These are phyloP conservation scores for Fomes fomentarius DNA, from an alignment of 1,284 basidiomycete genomes.

Conservation along the genomic window DNA sequence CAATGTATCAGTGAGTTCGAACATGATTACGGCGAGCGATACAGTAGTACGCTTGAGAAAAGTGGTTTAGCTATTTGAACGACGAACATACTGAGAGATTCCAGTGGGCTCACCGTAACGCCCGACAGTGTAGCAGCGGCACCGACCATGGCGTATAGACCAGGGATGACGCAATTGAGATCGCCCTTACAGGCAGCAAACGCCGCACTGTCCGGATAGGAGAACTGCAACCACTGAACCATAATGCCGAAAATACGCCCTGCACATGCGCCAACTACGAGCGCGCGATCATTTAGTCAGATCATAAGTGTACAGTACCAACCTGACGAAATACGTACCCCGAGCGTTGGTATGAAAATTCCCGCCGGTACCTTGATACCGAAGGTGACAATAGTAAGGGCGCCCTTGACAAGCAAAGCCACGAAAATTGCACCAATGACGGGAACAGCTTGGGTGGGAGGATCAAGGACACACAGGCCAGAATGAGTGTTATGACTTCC, in stretches of 20 bases:
- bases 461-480: constrained; percentile 74
- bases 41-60: constrained; percentile 77
- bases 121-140: constrained; percentile 89
- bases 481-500: constrained; percentile 59
- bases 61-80: background rate
- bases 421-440: constrained; percentile 71
- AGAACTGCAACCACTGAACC: constrained; percentile 80
- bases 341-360: constrained; percentile 96
- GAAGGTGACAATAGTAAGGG: constrained; percentile 89
- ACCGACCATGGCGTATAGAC: constrained; percentile 92
- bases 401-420: constrained; percentile 83
- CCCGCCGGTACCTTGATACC: constrained; percentile 94
- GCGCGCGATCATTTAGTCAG: background rate
- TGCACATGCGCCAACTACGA: constrained; percentile 88
- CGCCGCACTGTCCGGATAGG: constrained; percentile 61
- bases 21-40: constrained; percentile 95
- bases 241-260: constrained; percentile 87
- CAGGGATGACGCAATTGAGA: constrained; percentile 76
- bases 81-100: no score
- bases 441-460: constrained; percentile 66
- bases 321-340: constrained; percentile 35
- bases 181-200: constrained; percentile 73
- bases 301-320: background rate
- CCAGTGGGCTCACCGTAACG: constrained; percentile 62
- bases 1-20: constrained; percentile 93